A percentile compares a stretch with the other conserved stretches of the same genome.
Evolutionary conservation across 257 asterid genomes (phyloP).

Genomic region (Solanum acaule): DNA sequence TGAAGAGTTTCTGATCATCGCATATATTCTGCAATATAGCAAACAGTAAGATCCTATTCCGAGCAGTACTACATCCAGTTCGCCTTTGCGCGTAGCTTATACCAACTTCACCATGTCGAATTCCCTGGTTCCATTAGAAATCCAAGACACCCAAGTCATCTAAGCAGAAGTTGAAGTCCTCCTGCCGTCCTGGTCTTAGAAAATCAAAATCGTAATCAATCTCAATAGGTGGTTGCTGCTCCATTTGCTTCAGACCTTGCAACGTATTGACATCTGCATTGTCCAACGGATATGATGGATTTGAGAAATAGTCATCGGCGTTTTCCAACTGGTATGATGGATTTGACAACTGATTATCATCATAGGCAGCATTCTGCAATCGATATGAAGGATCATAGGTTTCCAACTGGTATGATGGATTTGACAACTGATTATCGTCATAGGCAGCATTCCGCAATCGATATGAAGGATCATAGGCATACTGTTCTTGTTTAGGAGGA

Average conservation of each 20-base stretch:
- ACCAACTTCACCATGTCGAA: neutral
- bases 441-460: neutral
- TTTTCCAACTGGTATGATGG: neutral
- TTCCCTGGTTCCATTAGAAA: constrained; percentile 12
- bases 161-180: constrained; percentile 32
- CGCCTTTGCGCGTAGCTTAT: neutral
- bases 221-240: constrained; percentile 1
- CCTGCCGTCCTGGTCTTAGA: constrained; percentile 49
- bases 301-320: neutral
- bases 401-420: no score
- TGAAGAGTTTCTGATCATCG: no score
- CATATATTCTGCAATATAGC: neutral
- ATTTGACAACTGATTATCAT: no score
- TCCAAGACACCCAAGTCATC: constrained; percentile 27
- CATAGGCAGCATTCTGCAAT: no score
- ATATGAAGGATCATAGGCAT: neutral
- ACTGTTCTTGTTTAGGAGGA: neutral
- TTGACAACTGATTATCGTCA: neutral
- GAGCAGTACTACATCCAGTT: neutral
- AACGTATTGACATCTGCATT: neutral
- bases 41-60: neutral
- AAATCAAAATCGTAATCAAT: constrained; percentile 39
- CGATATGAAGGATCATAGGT: no score
- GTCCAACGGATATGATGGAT: neutral
- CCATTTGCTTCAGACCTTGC: neutral